Conservation (phyloP, 2,329 filamentous ascomycete genomes). For the Albophoma yamanashiensis region DNA sequence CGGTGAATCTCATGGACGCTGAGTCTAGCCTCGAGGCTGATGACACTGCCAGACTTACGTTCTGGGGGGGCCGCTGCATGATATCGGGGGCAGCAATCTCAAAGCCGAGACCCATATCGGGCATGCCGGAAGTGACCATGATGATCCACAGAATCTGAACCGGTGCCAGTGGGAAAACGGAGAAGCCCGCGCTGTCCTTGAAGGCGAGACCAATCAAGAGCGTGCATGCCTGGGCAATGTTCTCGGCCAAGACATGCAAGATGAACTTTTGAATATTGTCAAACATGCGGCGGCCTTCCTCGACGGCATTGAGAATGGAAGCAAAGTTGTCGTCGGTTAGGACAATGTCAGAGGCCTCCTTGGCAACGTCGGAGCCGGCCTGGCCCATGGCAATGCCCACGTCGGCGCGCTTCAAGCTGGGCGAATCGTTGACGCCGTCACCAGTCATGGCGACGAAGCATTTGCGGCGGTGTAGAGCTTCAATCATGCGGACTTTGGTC, state of each 20-base stretch:
- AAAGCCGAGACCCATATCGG: constrained; percentile 66
- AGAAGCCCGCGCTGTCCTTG: constrained; percentile 51
- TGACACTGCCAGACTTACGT: constrained; percentile 25
- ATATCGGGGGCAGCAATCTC: constrained; percentile 60
- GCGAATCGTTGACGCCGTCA: constrained; percentile 62
- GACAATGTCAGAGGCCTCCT: constrained; percentile 57
- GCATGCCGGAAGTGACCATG: constrained; percentile 65
- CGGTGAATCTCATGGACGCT: not conserved
- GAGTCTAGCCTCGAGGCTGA: not conserved
- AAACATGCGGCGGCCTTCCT: constrained; percentile 60
- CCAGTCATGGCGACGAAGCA: constrained; percentile 63
- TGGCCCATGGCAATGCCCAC: constrained; percentile 64
- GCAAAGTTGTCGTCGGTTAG: constrained; percentile 65
- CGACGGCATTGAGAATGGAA: constrained; percentile 59
- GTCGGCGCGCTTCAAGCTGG: constrained; percentile 55
- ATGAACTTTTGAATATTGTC: constrained; percentile 68
- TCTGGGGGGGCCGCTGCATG: constrained; percentile 57
- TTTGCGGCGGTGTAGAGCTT: constrained; percentile 55
- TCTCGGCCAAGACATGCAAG: constrained; percentile 55
- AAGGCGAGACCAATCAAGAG: constrained; percentile 60
- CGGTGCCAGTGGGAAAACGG: constrained; percentile 60
- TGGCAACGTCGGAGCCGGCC: constrained; percentile 59
- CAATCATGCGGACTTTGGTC: constrained; percentile 68
- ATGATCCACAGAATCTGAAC: constrained; percentile 74
- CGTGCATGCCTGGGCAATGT: constrained; percentile 58